Percentiles rank a stretch among this genome's conserved stretches.
Conservation (phyloP, 306 rosid genomes). For the Vigna reflexopilosa region DNA sequence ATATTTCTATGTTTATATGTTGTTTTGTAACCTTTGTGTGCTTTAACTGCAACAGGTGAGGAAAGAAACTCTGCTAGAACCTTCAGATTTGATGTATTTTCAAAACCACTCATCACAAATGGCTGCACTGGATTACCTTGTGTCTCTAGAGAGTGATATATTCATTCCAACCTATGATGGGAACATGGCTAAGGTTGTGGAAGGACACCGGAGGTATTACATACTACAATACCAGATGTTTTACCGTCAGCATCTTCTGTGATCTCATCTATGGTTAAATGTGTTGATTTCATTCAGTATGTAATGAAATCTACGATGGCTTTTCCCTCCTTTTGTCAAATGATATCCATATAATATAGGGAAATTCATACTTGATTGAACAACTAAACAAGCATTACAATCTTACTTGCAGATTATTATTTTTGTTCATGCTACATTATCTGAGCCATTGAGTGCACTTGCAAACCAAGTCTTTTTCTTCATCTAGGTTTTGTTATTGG, state of each 20-base stretch:
- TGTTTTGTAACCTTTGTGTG: slow-evolving; percentile 25
- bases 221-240: not conserved
- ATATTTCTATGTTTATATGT: not conserved
- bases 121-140: slow-evolving; percentile 95
- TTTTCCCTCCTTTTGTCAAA: not conserved
- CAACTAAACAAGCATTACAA: not conserved
- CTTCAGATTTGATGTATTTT: slow-evolving; percentile 76
- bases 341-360: not conserved
- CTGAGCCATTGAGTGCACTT: not conserved
- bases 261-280: not conserved
- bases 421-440: not conserved
- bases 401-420: not conserved
- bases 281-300: not conserved
- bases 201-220: slow-evolving; percentile 86
- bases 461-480: not conserved
- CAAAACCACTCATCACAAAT: slow-evolving; percentile 91
- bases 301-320: not conserved
- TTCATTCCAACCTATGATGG: slow-evolving; percentile 94
- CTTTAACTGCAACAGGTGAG: slow-evolving; percentile 61
- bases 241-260: slow-evolving; percentile 20
- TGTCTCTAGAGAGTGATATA: slow-evolving; percentile 87
- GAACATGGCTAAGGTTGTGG: slow-evolving; percentile 97
- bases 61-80: slow-evolving; percentile 83
- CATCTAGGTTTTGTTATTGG: not conserved
- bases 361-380: slow-evolving; percentile 20